phyloP scores from a whole-genome alignment of 208 protist genomes.

The Leishmania mexicana region DNA sequence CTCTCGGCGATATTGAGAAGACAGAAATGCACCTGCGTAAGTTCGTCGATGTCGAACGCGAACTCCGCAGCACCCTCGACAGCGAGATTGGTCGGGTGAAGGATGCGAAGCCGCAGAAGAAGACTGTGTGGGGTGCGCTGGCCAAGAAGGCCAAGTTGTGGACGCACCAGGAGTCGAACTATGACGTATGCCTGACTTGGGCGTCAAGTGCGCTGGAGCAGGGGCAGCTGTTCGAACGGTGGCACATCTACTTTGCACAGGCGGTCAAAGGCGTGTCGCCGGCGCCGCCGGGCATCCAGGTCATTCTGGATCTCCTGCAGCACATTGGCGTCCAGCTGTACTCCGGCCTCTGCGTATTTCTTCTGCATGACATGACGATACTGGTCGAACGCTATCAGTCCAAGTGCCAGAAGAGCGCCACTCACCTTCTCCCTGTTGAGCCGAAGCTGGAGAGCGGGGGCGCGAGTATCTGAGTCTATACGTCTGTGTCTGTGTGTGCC shows the following conservation, averaged over 20 bases:
- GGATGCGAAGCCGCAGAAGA: slow-evolving; percentile 45
- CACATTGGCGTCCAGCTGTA: slow-evolving; percentile 63
- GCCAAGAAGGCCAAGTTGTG: slow-evolving; percentile 70
- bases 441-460: slow-evolving; percentile 48
- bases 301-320: slow-evolving; percentile 48
- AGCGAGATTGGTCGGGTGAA: slow-evolving; percentile 53
- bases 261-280: slow-evolving; percentile 31
- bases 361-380: slow-evolving; percentile 78
- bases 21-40: slow-evolving; percentile 44
- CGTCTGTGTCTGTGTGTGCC: neutral
- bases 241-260: slow-evolving; percentile 69
- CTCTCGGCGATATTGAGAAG: slow-evolving; percentile 48
- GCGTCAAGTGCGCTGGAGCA: slow-evolving; percentile 67
- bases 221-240: slow-evolving; percentile 73
- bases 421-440: slow-evolving; percentile 62
- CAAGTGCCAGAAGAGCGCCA: slow-evolving; percentile 69
- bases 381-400: slow-evolving; percentile 68
- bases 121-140: slow-evolving; percentile 48
- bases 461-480: slow-evolving; percentile 8
- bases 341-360: slow-evolving; percentile 57
- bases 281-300: slow-evolving; percentile 30
- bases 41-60: slow-evolving; percentile 46
- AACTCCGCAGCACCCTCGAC: slow-evolving; percentile 52
- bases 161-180: slow-evolving; percentile 60
- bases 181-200: slow-evolving; percentile 64